Base-by-base conservation (phyloP, 192 early-diverging fungal genomes). In the Mortierella claussenii region DNA sequence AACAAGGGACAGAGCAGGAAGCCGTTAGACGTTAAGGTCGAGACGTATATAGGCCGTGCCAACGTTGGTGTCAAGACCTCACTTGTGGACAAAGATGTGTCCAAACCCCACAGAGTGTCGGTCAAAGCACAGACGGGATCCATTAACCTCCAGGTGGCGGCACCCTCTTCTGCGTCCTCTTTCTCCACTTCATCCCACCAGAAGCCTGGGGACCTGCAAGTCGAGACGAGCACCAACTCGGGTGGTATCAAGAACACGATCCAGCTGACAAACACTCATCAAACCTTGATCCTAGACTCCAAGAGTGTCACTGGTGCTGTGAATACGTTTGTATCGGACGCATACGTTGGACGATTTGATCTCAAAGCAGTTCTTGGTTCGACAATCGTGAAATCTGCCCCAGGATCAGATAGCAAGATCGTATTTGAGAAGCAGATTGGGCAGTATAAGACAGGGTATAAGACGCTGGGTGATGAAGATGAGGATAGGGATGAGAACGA, bases 281-380 rank as follows among this genome's bases (percentile, higher is more conserved):
- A 75, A 27, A 40, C 10, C 4, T 31, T 75, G 23, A 13, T 11
- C 7, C 28, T 75, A 23, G 36, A 10, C 8, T 28, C 50, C 0
- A 26, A 12, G 13, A 20, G 54, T 24, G 42, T 21, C 21, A 66
- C 71, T 3, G 71, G 62, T 2, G 30, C 57, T 4, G 51, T 50
- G 3, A 24, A 18, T 12, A 42, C 51, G 2, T 0, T 27, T 6
- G 23, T 75, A 27, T 75, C 71, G 47, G 71, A 75, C 23, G 24
- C 27, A 18, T 75, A 60, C 32, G 30, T 56, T 37, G 71, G 71
- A 1, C 56, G 45, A 21, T 75, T 75, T 18, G 17, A 9, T 1
- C 9, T 66, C 15, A 8, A 44, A 32, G 66, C 63, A 3, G 33
- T 24, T 1, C 10, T 24, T 42, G 70, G 56, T 10, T 30, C 48